A percentile compares a stretch with the other conserved stretches of the same genome.
Conservation (phyloP, 2,329 filamentous ascomycete genomes). For the Lomentospora prolificans region DNA sequence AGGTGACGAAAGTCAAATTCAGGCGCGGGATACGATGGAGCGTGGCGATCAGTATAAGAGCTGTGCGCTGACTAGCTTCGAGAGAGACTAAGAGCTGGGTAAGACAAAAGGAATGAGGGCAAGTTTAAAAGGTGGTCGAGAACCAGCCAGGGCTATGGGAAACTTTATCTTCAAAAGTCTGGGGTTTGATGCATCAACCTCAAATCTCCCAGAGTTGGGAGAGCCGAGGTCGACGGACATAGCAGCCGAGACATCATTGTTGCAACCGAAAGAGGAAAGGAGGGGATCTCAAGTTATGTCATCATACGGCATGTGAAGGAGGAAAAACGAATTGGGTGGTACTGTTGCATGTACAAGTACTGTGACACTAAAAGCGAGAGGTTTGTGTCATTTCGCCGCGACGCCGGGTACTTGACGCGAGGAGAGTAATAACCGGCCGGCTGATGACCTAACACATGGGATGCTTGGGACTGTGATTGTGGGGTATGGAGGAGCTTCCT, state of each 20-base stretch:
- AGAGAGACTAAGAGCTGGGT: neutral
- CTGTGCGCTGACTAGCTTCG: neutral
- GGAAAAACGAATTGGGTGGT: neutral
- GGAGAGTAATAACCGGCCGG: no score
- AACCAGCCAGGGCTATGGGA: neutral
- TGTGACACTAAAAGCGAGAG: no score
- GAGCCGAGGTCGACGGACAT: conserved; percentile 8
- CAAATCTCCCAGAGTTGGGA: neutral
- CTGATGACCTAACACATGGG: no score
- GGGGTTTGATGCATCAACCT: conserved; percentile 1
- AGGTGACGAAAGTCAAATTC: neutral
- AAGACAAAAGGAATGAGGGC: conserved; percentile 2
- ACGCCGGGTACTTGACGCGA: no score
- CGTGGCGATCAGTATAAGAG: neutral
- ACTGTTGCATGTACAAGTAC: no score
- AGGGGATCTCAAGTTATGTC: conserved; percentile 8
- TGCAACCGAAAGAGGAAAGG: neutral
- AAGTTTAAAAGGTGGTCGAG: neutral
- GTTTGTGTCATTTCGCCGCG: neutral
- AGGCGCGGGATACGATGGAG: neutral
- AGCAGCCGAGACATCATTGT: conserved; percentile 4
- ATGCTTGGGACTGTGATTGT: no score
- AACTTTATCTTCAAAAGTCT: conserved; percentile 5
- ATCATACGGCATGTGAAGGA: conserved; percentile 8
- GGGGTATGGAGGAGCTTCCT: no score